Evolutionary conservation across 1,284 basidiomycete genomes (phyloP).

Genomic region (Neolentinus lepideus): DNA sequence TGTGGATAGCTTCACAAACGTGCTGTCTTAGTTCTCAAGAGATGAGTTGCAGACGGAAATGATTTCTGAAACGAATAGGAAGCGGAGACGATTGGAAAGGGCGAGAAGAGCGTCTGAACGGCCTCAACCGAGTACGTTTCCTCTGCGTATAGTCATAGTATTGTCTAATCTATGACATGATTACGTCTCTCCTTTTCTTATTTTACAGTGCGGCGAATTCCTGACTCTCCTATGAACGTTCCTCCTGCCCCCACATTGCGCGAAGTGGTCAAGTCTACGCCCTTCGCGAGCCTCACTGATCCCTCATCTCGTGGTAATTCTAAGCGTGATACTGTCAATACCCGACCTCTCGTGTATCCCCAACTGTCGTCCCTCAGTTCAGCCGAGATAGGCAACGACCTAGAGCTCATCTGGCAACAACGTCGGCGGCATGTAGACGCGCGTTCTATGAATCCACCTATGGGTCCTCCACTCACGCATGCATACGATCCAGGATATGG

Average conservation of each 20-base stretch:
- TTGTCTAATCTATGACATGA: neutral
- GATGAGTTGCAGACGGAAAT: constrained; percentile 76
- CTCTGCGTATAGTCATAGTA: neutral
- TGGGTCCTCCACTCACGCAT: neutral
- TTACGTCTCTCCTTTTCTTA: neutral
- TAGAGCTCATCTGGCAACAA: constrained; percentile 47
- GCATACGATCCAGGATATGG: constrained; percentile 2
- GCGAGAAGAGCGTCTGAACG: constrained; percentile 70
- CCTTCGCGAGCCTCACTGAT: constrained; percentile 15
- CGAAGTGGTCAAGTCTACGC: constrained; percentile 26
- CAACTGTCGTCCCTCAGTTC: constrained; percentile 43
- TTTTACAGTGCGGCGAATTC: constrained; percentile 25
- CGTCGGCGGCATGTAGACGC: constrained; percentile 22
- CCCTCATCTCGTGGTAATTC: constrained; percentile 9
- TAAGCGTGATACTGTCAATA: constrained; percentile 6
- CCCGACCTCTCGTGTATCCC: constrained; percentile 37
- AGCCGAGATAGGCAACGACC: constrained; percentile 44
- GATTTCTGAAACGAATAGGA: constrained; percentile 79
- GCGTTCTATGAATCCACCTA: constrained; percentile 12
- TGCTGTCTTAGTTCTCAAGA: constrained; percentile 40
- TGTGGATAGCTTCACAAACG: neutral
- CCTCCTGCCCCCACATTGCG: constrained; percentile 25
- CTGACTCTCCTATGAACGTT: constrained; percentile 21
- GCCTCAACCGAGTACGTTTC: constrained; percentile 54
- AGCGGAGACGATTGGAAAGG: constrained; percentile 72